phyloP scores from a whole-genome alignment of 176 grass and related monocot genomes.

The Zoysia pacifica region DNA sequence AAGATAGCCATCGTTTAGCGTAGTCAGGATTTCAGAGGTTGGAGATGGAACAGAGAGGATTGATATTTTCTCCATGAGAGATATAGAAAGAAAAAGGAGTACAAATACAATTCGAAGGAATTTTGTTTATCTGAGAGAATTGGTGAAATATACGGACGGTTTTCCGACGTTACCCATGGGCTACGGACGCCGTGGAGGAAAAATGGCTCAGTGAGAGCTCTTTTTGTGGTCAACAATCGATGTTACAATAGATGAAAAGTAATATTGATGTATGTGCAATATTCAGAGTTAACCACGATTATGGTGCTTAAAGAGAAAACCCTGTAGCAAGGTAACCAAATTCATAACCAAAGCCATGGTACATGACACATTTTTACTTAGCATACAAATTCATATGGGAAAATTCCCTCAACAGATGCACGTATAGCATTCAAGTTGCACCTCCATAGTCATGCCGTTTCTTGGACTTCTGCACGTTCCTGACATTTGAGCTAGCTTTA shows the following conservation, averaged over 20 bases:
- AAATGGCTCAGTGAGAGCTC: no score
- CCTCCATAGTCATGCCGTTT: not conserved
- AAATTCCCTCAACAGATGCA: no score
- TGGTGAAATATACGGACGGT: not conserved
- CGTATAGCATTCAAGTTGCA: not conserved
- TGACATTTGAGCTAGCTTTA: not conserved
- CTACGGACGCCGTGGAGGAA: no score
- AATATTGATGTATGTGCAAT: not conserved
- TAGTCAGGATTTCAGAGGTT: not conserved
- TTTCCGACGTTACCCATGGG: not conserved
- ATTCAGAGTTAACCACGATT: not conserved
- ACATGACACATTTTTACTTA: no score
- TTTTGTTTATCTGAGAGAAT: not conserved
- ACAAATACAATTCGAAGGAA: not conserved
- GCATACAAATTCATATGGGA: no score
- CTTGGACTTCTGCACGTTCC: not conserved
- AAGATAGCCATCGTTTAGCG: not conserved
- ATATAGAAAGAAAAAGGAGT: not conserved
- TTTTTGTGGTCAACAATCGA: no score
- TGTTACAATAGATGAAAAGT: no score
- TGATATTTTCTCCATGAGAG: not conserved
- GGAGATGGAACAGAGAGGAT: not conserved
- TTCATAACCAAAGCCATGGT: not conserved
- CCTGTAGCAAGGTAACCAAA: no score
- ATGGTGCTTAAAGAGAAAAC: not conserved